Base-by-base conservation (phyloP, 1,284 basidiomycete species). In the Pseudozyma hubeiensis region DNA sequence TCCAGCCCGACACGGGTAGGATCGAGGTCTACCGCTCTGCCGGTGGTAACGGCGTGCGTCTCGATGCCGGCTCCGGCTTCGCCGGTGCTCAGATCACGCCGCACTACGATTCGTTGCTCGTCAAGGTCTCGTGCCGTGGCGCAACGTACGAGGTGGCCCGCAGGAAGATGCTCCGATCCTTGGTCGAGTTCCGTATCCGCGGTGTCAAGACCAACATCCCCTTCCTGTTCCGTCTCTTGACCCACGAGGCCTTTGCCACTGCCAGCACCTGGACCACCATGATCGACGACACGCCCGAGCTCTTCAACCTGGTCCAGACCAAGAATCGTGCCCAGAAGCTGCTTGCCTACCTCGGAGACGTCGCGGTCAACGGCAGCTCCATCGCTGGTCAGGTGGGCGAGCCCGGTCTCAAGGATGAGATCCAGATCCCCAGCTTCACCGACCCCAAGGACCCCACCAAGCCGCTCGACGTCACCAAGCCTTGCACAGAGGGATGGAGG, bases 61-160 rank as follows among this genome's bases (percentile, higher is more conserved):
- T 99, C 61, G 97, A 99, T 84, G 93, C 97, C 30, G 92, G 91
- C 84, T 98, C 95, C 73, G 97, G 97, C 79, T 99, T 98, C 80
- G 97, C 97, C 61, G 97, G 97, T 65, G 97, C 97, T 46, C 97
- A 99, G 87, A 99, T 99, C 85, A 99, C 97, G 50, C 96, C 96
- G 58, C 95, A 99, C 86, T 99, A 99, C 85, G 97, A 99, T 87
- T 96, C 93, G 81, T 88, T 99, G 85, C 89, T 99, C 54, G 97
- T 99, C 84, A 99, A 99, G 87, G 93, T 94, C 83, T 92, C 91
- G 49, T 95, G 97, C 70, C 94, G 92, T 75, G 97, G 97, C 53
- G 94, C 96, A 16, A 98, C 95, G 3, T 99, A 98, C 84, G 97
- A 99, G 85, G 95, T 99, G 56, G 96, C 97, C 33, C 91, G 97